A percentile compares a stretch with the other conserved stretches of the same genome.
These are phyloP conservation scores for Hypoxylon crocopeplum DNA, from an alignment of 495 filamentous ascomycete species.

Conservation along the genomic window DNA sequence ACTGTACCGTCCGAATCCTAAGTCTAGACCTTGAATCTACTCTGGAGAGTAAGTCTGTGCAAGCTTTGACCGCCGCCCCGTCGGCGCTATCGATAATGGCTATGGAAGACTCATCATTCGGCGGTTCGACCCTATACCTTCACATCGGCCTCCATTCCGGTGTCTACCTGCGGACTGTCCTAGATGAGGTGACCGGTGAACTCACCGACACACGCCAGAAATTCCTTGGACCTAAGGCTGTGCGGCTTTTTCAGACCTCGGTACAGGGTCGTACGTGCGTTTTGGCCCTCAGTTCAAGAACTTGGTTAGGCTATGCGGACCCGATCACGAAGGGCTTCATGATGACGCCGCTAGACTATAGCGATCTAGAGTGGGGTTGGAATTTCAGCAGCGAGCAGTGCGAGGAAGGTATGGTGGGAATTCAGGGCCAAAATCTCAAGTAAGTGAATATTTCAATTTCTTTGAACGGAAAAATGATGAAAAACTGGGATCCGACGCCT, in stretches of 20 bases:
- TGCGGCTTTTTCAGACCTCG: conserved; percentile 84
- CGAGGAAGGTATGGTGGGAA: conserved; percentile 92
- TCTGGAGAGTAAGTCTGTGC: conserved; percentile 89
- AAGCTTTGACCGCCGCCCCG: conserved; percentile 88
- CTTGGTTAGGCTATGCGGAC: conserved; percentile 93
- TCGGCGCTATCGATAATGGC: conserved; percentile 91
- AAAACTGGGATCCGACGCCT: conserved; percentile 57
- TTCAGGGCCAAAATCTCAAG: conserved; percentile 88
- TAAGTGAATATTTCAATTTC: conserved; percentile 56
- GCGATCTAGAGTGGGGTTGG: conserved; percentile 90
- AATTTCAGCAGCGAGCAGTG: conserved; percentile 95
- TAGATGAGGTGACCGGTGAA: conserved; percentile 94
- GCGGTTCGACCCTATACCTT: conserved; percentile 82
- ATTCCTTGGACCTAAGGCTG: conserved; percentile 88
- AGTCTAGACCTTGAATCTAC: conserved; percentile 89
- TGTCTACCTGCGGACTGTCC: conserved; percentile 89
- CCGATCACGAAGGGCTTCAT: conserved; percentile 82
- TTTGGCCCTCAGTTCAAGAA: conserved; percentile 84
- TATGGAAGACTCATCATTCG: conserved; percentile 81
- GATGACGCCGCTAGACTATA: conserved; percentile 89
- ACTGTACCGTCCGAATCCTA: conserved; percentile 91
- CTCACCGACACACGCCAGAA: conserved; percentile 92
- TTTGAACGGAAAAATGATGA: conserved; percentile 68
- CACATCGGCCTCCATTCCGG: conserved; percentile 96
- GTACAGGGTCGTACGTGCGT: conserved; percentile 87